phyloP scores from a whole-genome alignment of 1,284 basidiomycete species.

The Ceratobasidium sp. region DNA sequence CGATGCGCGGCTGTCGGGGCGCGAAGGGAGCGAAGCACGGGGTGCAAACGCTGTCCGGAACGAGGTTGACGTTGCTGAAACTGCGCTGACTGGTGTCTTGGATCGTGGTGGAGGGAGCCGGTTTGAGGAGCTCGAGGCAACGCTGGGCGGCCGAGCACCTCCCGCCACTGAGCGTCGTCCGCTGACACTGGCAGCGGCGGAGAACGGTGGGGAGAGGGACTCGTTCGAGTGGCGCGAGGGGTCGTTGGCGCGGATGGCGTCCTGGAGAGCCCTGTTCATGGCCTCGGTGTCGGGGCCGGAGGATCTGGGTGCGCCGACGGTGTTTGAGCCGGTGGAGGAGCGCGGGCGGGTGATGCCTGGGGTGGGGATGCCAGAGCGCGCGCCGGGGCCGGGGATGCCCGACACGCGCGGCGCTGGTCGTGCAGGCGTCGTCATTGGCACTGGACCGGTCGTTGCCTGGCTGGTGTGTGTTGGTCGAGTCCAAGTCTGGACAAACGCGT shows the following conservation, averaged over 20 bases:
- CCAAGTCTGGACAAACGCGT: slow-evolving; percentile 20
- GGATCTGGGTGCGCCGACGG: slow-evolving; percentile 55
- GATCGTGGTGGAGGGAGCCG: slow-evolving; percentile 50
- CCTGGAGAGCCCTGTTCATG: slow-evolving; percentile 66
- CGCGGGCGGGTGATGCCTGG: slow-evolving; percentile 41
- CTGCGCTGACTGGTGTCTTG: slow-evolving; percentile 58
- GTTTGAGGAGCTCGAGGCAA: slow-evolving; percentile 58
- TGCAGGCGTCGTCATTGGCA: slow-evolving; percentile 24
- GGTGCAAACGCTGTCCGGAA: slow-evolving; percentile 34
- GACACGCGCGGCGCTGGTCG: slow-evolving; percentile 40
- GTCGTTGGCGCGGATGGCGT: slow-evolving; percentile 79
- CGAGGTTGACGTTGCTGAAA: slow-evolving; percentile 21
- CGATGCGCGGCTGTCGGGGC: slow-evolving; percentile 68
- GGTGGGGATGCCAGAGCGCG: slow-evolving; percentile 52
- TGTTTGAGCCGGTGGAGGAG: slow-evolving; percentile 47
- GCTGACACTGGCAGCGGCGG: too few relatives aligned
- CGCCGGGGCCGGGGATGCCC: slow-evolving; percentile 73
- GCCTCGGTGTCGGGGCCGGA: slow-evolving; percentile 51
- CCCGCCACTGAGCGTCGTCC: slow-evolving; percentile 53
- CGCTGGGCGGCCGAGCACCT: slow-evolving; percentile 53
- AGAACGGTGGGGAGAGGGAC: slow-evolving; percentile 39
- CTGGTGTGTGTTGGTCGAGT: slow-evolving; percentile 2
- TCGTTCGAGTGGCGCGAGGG: slow-evolving; percentile 66
- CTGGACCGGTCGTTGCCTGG: neutral
- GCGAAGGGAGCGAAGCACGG: slow-evolving; percentile 47